Evolutionary conservation across 192 early-diverging fungal species (phyloP).

Genomic region (Coemansia sp.): DNA sequence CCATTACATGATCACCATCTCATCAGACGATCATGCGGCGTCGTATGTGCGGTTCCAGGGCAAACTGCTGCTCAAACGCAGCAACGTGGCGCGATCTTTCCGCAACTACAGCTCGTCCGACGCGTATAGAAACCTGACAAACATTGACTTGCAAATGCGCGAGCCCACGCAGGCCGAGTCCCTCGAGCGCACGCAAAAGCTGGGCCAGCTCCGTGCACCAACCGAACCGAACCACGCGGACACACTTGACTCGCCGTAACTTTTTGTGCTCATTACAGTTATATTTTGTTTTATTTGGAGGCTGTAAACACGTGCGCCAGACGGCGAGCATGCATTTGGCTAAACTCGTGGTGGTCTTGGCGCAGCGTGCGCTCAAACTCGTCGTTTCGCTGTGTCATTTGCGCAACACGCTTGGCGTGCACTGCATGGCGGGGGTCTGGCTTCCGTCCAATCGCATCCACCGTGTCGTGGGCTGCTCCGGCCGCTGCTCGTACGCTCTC

Average conservation of each 20-base stretch:
- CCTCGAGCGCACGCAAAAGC: slow-evolving; percentile 24
- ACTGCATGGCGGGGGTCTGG: background rate
- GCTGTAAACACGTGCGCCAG: background rate
- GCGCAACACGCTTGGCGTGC: background rate
- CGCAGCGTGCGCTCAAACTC: slow-evolving; percentile 12
- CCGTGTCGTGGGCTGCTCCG: background rate
- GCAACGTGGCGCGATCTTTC: slow-evolving; percentile 14
- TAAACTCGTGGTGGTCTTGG: slow-evolving; percentile 10
- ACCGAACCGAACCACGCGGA: too few relatives aligned
- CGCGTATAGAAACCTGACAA: slow-evolving; percentile 27
- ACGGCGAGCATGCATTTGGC: slow-evolving; percentile 7
- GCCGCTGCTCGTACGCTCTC: background rate
- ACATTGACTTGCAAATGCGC: slow-evolving; percentile 38
- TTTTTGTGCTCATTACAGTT: background rate
- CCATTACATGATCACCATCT: slow-evolving; percentile 36
- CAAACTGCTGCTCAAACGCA: slow-evolving; percentile 39
- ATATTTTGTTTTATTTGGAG: background rate
- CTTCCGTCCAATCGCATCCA: background rate
- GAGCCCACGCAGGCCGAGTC: slow-evolving; percentile 42
- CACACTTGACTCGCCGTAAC: too few relatives aligned
- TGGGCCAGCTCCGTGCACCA: background rate
- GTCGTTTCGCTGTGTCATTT: slow-evolving; percentile 8
- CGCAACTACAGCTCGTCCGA: slow-evolving; percentile 22
- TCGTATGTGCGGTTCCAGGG: slow-evolving; percentile 36
- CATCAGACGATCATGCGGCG: slow-evolving; percentile 4